These are phyloP conservation scores for Kalmusia sp. DNA, from an alignment of 2,329 filamentous ascomycete species.

Conservation along the genomic window DNA sequence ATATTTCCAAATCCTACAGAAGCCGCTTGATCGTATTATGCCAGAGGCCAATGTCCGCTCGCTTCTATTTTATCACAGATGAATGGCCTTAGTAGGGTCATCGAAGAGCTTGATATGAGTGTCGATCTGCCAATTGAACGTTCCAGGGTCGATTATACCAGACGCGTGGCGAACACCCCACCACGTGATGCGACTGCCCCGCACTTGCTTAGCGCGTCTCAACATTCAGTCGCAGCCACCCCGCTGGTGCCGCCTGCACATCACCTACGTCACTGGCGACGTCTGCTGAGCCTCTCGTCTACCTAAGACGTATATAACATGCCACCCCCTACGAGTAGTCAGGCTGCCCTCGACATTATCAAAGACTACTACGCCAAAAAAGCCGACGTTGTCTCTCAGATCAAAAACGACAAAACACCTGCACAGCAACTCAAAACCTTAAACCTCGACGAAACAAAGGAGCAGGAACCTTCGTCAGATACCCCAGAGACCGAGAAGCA, in stretches of 20 bases:
- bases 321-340: background rate
- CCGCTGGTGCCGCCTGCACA: background rate
- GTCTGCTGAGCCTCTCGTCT: constrained; percentile 2
- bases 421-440: constrained; percentile 8
- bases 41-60: too few relatives aligned
- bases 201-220: background rate
- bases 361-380: constrained; percentile 22
- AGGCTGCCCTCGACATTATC: constrained; percentile 15
- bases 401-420: constrained; percentile 8
- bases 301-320: constrained; percentile 7
- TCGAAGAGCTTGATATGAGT: too few relatives aligned
- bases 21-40: too few relatives aligned
- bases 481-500: constrained; percentile 1
- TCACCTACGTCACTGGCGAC: constrained; percentile 6
- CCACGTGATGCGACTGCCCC: background rate
- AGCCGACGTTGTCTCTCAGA: constrained; percentile 15
- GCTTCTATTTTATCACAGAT: too few relatives aligned
- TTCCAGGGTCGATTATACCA: too few relatives aligned
- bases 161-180: background rate
- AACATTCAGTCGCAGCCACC: background rate
- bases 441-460: constrained; percentile 4
- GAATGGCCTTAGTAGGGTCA: too few relatives aligned
- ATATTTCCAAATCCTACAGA: too few relatives aligned
- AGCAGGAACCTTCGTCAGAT: background rate
- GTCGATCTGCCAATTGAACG: too few relatives aligned